A percentile compares a stretch with the other conserved stretches of the same genome.
Evolutionary conservation across 768 basidiomycete species (phyloP).

Genomic region (Lanmaoa rubissima): DNA sequence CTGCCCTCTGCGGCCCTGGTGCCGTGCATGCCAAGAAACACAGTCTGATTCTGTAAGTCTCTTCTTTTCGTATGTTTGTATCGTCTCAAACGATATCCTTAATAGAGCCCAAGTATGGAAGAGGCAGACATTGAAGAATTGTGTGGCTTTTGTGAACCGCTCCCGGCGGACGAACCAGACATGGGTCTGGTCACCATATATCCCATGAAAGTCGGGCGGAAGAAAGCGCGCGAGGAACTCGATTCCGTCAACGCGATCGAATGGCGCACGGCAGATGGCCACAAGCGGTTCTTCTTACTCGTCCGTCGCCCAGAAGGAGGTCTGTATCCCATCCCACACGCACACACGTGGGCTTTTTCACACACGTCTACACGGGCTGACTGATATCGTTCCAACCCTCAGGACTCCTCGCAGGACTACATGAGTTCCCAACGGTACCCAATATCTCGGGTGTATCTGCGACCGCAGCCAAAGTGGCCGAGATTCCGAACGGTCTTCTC

Average conservation of each 20-base stretch:
- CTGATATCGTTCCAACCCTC: background rate
- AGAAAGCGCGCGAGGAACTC: constrained; percentile 80
- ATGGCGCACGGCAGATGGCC: constrained; percentile 48
- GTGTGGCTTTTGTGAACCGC: constrained; percentile 65
- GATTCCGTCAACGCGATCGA: constrained; percentile 86
- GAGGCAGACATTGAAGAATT: constrained; percentile 72
- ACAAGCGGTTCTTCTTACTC: constrained; percentile 66
- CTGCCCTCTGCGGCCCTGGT: constrained; percentile 73
- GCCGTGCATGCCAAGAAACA: constrained; percentile 53
- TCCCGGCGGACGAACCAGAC: constrained; percentile 33
- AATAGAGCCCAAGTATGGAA: constrained; percentile 4
- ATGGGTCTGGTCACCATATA: constrained; percentile 59
- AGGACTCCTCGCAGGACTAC: constrained; percentile 90
- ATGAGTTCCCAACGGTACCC: constrained; percentile 76
- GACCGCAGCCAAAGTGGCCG: constrained; percentile 31
- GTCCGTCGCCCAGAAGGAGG: constrained; percentile 82
- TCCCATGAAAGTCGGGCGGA: constrained; percentile 83
- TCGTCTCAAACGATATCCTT: background rate
- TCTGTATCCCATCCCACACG: constrained; percentile 31
- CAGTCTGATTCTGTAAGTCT: constrained; percentile 12
- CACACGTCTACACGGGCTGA: background rate
- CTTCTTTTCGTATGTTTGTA: background rate
- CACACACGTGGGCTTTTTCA: background rate
- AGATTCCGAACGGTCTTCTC: constrained; percentile 38
- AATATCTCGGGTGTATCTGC: constrained; percentile 47